Base-by-base conservation (phyloP, 805 yeast genomes). In the Teunomyces tritomae region DNA sequence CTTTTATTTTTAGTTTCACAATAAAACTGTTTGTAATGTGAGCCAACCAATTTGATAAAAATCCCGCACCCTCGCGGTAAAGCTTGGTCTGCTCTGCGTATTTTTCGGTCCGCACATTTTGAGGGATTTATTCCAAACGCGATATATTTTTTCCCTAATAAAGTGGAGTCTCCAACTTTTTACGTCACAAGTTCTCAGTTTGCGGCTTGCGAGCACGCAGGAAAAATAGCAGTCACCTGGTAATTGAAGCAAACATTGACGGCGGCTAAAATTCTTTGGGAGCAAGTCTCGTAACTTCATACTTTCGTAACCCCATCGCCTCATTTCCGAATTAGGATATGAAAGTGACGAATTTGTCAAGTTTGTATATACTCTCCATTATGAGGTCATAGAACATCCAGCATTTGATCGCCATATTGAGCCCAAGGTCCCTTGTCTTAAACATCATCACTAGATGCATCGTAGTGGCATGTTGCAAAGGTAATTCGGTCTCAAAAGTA, bases 21-120 rank as follows among this genome's bases (percentile, higher is more conserved):
- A 13, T 13, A 16, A 20, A 20, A 10, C 26, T 16, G 20, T 35
- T 35, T n/a, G 39, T 35, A 24, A 37, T 26, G 29, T 37, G 28
- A 37, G 40, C 40, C 29, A 37, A 37, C 40, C 29, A 8, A 26
- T n/a, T 37, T 24, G 29, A 20, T 20, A 37, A 26, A 37, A 37
- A 37, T 37, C 40, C 40, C 40, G 40, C 40, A 37, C 13, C 27
- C 29, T 26, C 40, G 40, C 29, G 40, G 40, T 37, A 37, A 11
- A 37, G 14, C 9, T n/a, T 13, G 27, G 40, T 11, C 27, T 20
- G 40, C 40, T 11, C 40, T 37, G 29, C 40, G 40, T 37, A 37
- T 5, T 37, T 24, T 24, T 11, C n/a, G 40, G 14, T 9, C 40
- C 28, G 40, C 29, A 16, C 26, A 13, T 37, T 20, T 37, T 37